Base-by-base conservation (phyloP, 2,329 filamentous ascomycete species). In the Exutisphaerella laricina region DNA sequence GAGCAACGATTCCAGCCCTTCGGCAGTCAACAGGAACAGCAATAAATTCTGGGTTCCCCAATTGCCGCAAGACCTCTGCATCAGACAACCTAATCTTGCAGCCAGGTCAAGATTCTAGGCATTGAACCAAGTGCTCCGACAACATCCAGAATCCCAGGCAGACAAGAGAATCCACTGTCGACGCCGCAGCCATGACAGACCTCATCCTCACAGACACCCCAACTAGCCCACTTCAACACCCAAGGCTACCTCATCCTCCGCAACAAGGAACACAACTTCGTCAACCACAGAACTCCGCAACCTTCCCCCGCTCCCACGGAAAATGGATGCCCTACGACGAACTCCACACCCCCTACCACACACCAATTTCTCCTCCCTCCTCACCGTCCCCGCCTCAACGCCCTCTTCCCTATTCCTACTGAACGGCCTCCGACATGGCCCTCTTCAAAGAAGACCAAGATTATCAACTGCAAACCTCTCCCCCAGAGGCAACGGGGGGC, bases 401-500 rank as follows among this genome's bases (percentile, higher is more conserved):
- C 38, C 2, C 61, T 60, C 6, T 66, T 68, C 49, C 52, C 65
- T 58, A 68, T 30, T 59, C 68, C 7, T 59, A 66, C 5, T 66
- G 66, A 16, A 33, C 55, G 26, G 57, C 58, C 13, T 51, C 66
- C 38, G 58, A 65, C 4, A 68, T 70, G 64, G 43, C 66, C 13
- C 57, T 69, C 1, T 69, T 70, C 57, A 69, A 69, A 31, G 66
- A 69, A 43, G 69, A 69, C 51, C 68, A 69, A 39, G 68, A 68
- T 46, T 68, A 69, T 50, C 67, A 69, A 45, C 55, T 67, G 5
- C 57, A 65, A 2, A n/a, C n/a, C n/a, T n/a, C n/a, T n/a, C n/a
- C n/a, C n/a, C n/a, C n/a, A n/a, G n/a, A n/a, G n/a, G 65, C 62
- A n/a, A 66, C 65, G 43, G 66, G 64, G 54, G 65, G 66, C 13